Conservation (phyloP, 345 rosid species). For the Populus pruinosa region DNA sequence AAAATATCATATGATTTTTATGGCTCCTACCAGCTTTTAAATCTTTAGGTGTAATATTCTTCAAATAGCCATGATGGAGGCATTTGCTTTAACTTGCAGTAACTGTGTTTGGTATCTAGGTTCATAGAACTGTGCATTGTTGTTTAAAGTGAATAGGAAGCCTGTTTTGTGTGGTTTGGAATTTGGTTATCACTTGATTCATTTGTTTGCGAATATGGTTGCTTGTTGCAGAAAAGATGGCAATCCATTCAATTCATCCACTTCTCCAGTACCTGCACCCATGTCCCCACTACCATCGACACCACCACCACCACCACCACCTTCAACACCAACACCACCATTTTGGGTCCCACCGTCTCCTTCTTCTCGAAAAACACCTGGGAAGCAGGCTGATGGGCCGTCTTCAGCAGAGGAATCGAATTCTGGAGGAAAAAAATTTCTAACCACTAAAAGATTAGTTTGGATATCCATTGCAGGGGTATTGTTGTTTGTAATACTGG, state of each 20-base stretch:
- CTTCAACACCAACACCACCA: slow-evolving; percentile 8
- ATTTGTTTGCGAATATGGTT: slow-evolving; percentile 14
- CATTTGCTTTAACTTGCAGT: not conserved
- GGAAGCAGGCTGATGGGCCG: slow-evolving; percentile 59
- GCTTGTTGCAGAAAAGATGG: slow-evolving; percentile 68
- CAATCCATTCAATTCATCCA: slow-evolving; percentile 60
- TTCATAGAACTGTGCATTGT: not conserved
- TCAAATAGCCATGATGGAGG: not conserved
- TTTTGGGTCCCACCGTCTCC: slow-evolving; percentile 33
- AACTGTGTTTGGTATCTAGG: slow-evolving; percentile 4
- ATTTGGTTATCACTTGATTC: not conserved
- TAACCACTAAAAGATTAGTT: slow-evolving; percentile 51
- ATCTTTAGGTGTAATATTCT: not conserved
- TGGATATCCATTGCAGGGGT: slow-evolving; percentile 75
- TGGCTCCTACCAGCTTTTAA: not conserved
- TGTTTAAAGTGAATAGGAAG: not conserved
- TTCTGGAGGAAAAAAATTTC: slow-evolving; percentile 40
- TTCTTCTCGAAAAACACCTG: slow-evolving; percentile 35
- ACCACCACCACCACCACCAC: slow-evolving; percentile 38
- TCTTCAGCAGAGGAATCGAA: slow-evolving; percentile 47
- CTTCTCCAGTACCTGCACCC: slow-evolving; percentile 57
- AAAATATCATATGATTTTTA: not conserved
- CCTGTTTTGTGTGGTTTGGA: not conserved
- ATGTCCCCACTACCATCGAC: slow-evolving; percentile 41
- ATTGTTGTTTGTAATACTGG: slow-evolving; percentile 51